A percentile compares a stretch with the other conserved stretches of the same genome.
Conservation (phyloP, 176 grass and related monocot species). For the Ampelocalamus luodianensis region DNA sequence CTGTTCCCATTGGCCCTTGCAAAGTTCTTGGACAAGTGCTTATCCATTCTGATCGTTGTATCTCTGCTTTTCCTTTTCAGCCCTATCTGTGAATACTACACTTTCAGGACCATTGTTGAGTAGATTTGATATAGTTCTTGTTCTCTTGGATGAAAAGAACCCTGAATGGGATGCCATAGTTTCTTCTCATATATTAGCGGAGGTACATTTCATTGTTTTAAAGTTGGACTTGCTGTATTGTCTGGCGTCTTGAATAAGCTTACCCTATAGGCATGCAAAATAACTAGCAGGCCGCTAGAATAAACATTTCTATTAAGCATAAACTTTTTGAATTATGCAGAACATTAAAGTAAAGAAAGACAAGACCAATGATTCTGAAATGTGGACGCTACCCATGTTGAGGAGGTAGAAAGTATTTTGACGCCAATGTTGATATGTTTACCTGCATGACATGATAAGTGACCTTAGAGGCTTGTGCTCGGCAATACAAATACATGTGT, state of each 20-base stretch:
- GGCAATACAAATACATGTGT: not conserved
- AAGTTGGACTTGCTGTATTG: constrained; percentile 6
- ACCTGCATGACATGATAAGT: constrained; percentile 14
- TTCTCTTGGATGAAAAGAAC: constrained; percentile 79
- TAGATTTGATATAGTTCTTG: constrained; percentile 98
- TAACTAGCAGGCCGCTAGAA: not conserved
- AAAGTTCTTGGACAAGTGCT: not conserved
- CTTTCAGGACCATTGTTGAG: constrained; percentile 93
- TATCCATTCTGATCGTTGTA: constrained; percentile 26
- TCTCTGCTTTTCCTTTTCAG: constrained; percentile 56
- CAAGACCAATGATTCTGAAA: constrained; percentile 38
- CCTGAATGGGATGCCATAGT: constrained; percentile 71
- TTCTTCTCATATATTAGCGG: constrained; percentile 86
- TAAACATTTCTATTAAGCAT: not conserved
- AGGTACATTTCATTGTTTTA: constrained; percentile 45
- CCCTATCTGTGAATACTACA: constrained; percentile 92
- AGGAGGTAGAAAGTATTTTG: constrained; percentile 45
- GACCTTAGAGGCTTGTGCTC: not conserved
- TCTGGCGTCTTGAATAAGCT: constrained; percentile 36
- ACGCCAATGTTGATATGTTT: not conserved
- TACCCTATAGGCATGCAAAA: constrained; percentile 13
- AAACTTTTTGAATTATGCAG: constrained; percentile 54
- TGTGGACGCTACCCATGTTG: constrained; percentile 62
- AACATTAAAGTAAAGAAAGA: constrained; percentile 55
- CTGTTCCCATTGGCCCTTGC: not conserved